Percentiles rank a stretch among this genome's conserved stretches.
Evolutionary conservation across 1,139 yeast genomes (phyloP).

Genomic region (Dujonia santamariae): DNA sequence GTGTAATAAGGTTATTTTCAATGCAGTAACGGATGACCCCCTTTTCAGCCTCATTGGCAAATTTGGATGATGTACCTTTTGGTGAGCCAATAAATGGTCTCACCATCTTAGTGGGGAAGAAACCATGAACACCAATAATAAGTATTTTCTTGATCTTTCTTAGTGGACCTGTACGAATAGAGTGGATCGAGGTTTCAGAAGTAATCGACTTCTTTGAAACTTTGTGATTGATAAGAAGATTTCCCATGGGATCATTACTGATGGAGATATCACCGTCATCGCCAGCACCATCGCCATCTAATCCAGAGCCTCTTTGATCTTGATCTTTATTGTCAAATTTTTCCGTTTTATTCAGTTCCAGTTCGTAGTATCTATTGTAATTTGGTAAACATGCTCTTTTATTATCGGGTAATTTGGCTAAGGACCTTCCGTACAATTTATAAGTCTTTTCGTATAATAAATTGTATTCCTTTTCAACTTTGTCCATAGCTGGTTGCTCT

Average conservation of each 20-base stretch:
- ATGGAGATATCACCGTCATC: slow-evolving; percentile 38
- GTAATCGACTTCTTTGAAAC: slow-evolving; percentile 8
- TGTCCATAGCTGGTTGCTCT: slow-evolving; percentile 9
- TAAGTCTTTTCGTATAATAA: slow-evolving; percentile 39
- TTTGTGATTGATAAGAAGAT: slow-evolving; percentile 36
- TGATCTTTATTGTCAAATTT: neutral
- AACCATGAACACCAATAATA: slow-evolving; percentile 93
- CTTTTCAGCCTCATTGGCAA: slow-evolving; percentile 82
- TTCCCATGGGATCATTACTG: slow-evolving; percentile 45
- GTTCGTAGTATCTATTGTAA: slow-evolving; percentile 29
- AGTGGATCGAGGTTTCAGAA: slow-evolving; percentile 23
- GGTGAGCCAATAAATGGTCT: slow-evolving; percentile 90
- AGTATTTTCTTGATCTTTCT: slow-evolving; percentile 51
- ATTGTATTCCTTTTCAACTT: slow-evolving; percentile 34
- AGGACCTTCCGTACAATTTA: slow-evolving; percentile 37
- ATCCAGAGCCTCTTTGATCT: neutral
- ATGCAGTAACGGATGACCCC: slow-evolving; percentile 73
- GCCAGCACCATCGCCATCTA: slow-evolving; percentile 16
- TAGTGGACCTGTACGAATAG: slow-evolving; percentile 30
- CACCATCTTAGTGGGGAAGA: slow-evolving; percentile 83
- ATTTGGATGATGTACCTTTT: slow-evolving; percentile 85
- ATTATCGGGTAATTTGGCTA: slow-evolving; percentile 34
- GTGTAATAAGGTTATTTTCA: slow-evolving; percentile 44
- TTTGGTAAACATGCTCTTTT: slow-evolving; percentile 46
- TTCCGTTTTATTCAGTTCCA: slow-evolving; percentile 12